A percentile compares a stretch with the other conserved stretches of the same genome.
These are phyloP conservation scores for Eucommia ulmoides DNA, from an alignment of 257 asterid genomes.

Conservation along the genomic window DNA sequence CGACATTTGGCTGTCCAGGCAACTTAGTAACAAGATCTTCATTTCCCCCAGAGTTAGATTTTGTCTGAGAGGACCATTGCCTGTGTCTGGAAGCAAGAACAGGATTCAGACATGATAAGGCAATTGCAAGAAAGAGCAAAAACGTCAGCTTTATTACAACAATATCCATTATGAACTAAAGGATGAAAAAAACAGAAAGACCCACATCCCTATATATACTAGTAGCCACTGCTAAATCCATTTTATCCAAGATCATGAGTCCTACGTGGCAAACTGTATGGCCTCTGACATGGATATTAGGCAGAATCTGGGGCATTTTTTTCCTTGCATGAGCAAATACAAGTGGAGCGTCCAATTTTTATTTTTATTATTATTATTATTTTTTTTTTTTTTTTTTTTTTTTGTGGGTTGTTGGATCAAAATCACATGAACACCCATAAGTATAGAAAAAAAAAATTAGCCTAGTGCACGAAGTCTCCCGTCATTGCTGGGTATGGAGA, in stretches of 20 bases:
- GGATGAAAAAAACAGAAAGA: slow-evolving; percentile 17
- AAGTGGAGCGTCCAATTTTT: slow-evolving; percentile 36
- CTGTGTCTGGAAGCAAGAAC: slow-evolving; percentile 29
- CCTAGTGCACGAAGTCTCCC: too few species aligned
- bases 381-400: too few species aligned
- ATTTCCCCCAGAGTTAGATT: slow-evolving; percentile 8
- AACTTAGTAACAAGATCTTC: slow-evolving; percentile 54
- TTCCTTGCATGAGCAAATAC: slow-evolving; percentile 21
- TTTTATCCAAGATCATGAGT: slow-evolving; percentile 10
- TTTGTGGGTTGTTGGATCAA: slow-evolving; percentile 58
- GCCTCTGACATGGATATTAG: slow-evolving; percentile 20
- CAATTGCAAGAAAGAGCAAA: slow-evolving; percentile 23
- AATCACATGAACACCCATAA: slow-evolving; percentile 42
- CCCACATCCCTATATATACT: slow-evolving; percentile 41
- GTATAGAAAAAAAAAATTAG: too few species aligned
- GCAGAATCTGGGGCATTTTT: slow-evolving; percentile 15
- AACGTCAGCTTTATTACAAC: slow-evolving; percentile 17
- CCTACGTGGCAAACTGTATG: slow-evolving; percentile 21
- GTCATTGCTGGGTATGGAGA: too few species aligned
- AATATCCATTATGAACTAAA: slow-evolving; percentile 20
- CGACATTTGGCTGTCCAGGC: slow-evolving; percentile 66
- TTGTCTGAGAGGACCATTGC: slow-evolving; percentile 24
- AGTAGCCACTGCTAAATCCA: slow-evolving; percentile 1
- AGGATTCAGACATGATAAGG: slow-evolving; percentile 19
- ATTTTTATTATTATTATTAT: too few species aligned